Base-by-base conservation (phyloP, 345 rosid species). In the Laguncularia racemosa region DNA sequence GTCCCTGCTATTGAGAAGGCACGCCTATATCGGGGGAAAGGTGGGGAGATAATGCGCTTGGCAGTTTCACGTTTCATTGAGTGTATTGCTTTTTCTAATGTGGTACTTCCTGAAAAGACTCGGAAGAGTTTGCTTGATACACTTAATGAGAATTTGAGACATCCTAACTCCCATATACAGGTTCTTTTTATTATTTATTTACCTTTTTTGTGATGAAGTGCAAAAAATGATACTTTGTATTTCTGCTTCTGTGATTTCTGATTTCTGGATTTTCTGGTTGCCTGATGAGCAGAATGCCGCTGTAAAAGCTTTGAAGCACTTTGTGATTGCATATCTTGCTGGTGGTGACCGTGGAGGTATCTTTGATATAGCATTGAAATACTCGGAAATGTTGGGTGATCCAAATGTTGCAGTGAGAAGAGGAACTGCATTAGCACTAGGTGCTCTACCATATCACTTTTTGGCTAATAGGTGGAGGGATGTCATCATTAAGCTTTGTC, bases 1-100 rank as follows among this genome's bases (percentile, higher is more conserved):
- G 84, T 92, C 64, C 85, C 89, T 69, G 89, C 86, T 62, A 85
- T 92, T 63, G 97, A 93, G 72, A 89, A 89, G 79, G 99, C 96
- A 61, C 96, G 97, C 33, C 97, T 92, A 53, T 93, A 86, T 64
- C 91, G 96, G 43, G 99, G 99, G 57, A 93, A 93, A 78, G 99
- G 98, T 60, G 98, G 98, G 74, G 98, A 92, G 68, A 89, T 92
- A 71, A 92, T 92, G 98, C 93, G 97, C 12, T 72, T 82, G 61
- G 99, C 97, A 74, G 99, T 86, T 69, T 93, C 99, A 52, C 85
- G 96, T 51, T 85, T 84, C 60, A 81, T 86, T 20, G 95, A 89
- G 59, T 89, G 97, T 63, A 79, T 89, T 70, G 84, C 99, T 43
- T 55, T 70, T 52, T 77, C 88, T 18, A 76, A 56, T 46, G 57